Conservation (phyloP, 2,329 filamentous ascomycete species). For the Fusarium virguliforme region DNA sequence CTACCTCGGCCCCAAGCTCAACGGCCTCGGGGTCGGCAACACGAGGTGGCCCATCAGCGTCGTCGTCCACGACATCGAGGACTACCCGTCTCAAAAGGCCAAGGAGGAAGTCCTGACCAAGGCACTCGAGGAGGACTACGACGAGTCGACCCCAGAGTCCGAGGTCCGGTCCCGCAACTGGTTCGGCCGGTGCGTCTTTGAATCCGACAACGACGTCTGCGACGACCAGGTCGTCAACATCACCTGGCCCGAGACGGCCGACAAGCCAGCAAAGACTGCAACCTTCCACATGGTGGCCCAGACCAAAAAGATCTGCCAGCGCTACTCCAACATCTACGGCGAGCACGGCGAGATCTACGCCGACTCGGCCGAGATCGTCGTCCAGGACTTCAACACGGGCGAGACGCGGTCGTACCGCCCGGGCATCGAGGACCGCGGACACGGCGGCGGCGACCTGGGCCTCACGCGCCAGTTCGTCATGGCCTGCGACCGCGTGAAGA, state of each 20-base stretch:
- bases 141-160: constrained; percentile 62
- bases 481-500: constrained; percentile 86
- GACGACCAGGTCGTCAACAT: constrained; percentile 94
- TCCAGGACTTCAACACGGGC: constrained; percentile 72
- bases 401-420: constrained; percentile 53
- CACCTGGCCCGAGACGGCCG: constrained; percentile 80
- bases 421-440: constrained; percentile 57
- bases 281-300: constrained; percentile 96
- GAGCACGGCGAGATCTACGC: constrained; percentile 89
- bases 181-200: constrained; percentile 97
- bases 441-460: constrained; percentile 64
- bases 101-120: constrained; percentile 60
- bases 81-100: constrained; percentile 68
- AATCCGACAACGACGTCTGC: constrained; percentile 92
- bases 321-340: constrained; percentile 89
- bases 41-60: constrained; percentile 88
- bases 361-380: constrained; percentile 82
- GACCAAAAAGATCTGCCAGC: constrained; percentile 88
- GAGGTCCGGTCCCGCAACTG: constrained; percentile 73
- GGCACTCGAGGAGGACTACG: constrained; percentile 69
- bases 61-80: constrained; percentile 93
- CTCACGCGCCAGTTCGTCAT: constrained; percentile 86
- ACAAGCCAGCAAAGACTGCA: constrained; percentile 83
- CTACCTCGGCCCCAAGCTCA: constrained; percentile 78
- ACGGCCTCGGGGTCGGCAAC: constrained; percentile 75